Evolutionary conservation across 768 basidiomycete genomes (phyloP).

Genomic region (Coprinellus aureogranulatus): DNA sequence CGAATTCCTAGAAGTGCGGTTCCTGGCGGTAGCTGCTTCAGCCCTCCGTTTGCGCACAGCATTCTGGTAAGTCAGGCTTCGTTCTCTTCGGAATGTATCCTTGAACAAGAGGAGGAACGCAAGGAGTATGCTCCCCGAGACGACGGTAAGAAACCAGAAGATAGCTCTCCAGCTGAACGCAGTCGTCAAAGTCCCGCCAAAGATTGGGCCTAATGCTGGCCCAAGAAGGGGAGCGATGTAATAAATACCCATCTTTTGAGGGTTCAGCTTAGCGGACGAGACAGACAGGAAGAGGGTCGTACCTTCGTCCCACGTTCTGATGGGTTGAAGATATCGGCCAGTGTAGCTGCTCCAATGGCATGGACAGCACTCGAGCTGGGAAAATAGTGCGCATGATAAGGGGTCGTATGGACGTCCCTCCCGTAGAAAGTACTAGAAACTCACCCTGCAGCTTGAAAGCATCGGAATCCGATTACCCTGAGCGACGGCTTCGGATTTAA

Average conservation of each 20-base stretch:
- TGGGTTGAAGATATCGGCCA: slow-evolving; percentile 77
- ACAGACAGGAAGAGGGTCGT: background rate
- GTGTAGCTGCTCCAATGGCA: slow-evolving; percentile 70
- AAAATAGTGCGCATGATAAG: too few species aligned
- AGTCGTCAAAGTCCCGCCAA: slow-evolving; percentile 68
- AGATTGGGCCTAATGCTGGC: slow-evolving; percentile 63
- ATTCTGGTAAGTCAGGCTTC: slow-evolving; percentile 76
- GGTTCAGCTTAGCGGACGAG: too few species aligned
- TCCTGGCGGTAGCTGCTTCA: slow-evolving; percentile 5
- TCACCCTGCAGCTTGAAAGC: slow-evolving; percentile 66
- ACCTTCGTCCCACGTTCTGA: slow-evolving; percentile 68
- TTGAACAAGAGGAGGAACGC: slow-evolving; percentile 67
- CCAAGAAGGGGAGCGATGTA: slow-evolving; percentile 80
- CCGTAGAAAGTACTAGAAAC: slow-evolving; percentile 12
- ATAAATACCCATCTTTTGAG: slow-evolving; percentile 67
- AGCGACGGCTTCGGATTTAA: background rate
- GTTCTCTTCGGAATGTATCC: slow-evolving; percentile 81
- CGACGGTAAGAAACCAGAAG: slow-evolving; percentile 78
- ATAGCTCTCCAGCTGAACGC: slow-evolving; percentile 74
- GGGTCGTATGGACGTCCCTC: too few species aligned
- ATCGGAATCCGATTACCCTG: slow-evolving; percentile 66
- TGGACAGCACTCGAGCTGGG: slow-evolving; percentile 63
- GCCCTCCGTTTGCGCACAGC: slow-evolving; percentile 47
- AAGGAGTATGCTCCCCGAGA: slow-evolving; percentile 52
- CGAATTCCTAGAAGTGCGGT: too few species aligned